These are phyloP conservation scores for Candida sphagnicola DNA, from an alignment of 805 yeast species.

Conservation along the genomic window DNA sequence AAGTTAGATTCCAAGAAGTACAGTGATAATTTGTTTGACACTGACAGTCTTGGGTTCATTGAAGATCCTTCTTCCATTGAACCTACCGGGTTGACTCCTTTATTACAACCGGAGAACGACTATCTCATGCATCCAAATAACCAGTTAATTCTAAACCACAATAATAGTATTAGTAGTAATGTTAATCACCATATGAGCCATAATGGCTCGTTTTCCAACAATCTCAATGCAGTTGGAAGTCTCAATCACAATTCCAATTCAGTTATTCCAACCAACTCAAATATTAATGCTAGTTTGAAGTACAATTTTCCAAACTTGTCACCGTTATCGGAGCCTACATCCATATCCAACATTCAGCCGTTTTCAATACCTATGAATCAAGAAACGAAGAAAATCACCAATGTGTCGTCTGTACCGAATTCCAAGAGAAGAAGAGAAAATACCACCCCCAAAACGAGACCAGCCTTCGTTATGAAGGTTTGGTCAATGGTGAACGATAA, in stretches of 20 bases:
- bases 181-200: background rate
- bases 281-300: background rate
- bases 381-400: background rate
- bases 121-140: constrained; percentile 1
- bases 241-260: background rate
- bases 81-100: constrained; percentile 10
- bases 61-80: background rate
- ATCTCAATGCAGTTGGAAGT: too few species aligned
- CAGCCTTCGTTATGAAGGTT: constrained; percentile 88
- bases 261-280: background rate
- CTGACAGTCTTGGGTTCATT: background rate
- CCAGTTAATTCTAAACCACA: constrained; percentile 3
- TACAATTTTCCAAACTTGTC: background rate
- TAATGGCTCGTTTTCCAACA: too few species aligned
- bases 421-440: constrained; percentile 23
- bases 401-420: background rate
- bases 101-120: constrained; percentile 4
- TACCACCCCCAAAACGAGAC: constrained; percentile 52
- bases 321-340: background rate
- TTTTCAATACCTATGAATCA: background rate
- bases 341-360: background rate
- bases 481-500: constrained; percentile 96
- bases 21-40: background rate
- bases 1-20: background rate
- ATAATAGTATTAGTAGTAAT: constrained; percentile 14